Conservation (phyloP, 2,329 filamentous ascomycete genomes). For the Tolypocladium album region DNA sequence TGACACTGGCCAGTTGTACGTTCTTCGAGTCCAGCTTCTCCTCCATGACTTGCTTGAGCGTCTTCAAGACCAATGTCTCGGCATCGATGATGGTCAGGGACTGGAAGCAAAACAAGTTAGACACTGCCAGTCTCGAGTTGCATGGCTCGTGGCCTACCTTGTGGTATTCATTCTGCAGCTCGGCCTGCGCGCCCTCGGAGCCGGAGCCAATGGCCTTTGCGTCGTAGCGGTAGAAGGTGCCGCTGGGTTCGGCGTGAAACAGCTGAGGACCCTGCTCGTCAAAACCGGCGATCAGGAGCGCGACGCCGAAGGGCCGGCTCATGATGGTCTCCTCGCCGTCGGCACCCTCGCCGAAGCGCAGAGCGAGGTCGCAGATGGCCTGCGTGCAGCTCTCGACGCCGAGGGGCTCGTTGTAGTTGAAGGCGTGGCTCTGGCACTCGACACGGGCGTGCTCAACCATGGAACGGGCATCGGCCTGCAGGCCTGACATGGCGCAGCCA, state of each 20-base stretch:
- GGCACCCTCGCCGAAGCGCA: constrained; percentile 93
- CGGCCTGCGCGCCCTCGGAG: constrained; percentile 92
- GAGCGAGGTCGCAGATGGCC: constrained; percentile 92
- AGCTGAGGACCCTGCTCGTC: constrained; percentile 95
- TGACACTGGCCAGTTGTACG: constrained; percentile 94
- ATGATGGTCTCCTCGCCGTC: constrained; percentile 98
- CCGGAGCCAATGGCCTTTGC: constrained; percentile 97
- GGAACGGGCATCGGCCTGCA: constrained; percentile 93
- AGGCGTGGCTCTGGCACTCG: constrained; percentile 92
- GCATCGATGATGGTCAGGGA: constrained; percentile 88
- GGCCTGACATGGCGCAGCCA: constrained; percentile 94
- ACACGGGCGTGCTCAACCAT: constrained; percentile 98
- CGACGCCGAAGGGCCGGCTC: constrained; percentile 94
- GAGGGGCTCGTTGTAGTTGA: constrained; percentile 95
- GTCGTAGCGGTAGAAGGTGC: constrained; percentile 98
- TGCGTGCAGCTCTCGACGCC: constrained; percentile 97
- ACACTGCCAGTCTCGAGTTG: background rate
- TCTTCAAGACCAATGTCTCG: constrained; percentile 93
- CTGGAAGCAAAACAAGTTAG: constrained; percentile 22
- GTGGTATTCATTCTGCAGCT: constrained; percentile 98
- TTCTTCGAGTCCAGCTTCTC: constrained; percentile 99
- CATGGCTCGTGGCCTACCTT: constrained; percentile 41
- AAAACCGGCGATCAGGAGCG: constrained; percentile 89
- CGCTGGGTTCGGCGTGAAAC: constrained; percentile 96
- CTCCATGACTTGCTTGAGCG: constrained; percentile 99